Evolutionary conservation across 331 rosid species (phyloP).

Genomic region (Quercus lobata): DNA sequence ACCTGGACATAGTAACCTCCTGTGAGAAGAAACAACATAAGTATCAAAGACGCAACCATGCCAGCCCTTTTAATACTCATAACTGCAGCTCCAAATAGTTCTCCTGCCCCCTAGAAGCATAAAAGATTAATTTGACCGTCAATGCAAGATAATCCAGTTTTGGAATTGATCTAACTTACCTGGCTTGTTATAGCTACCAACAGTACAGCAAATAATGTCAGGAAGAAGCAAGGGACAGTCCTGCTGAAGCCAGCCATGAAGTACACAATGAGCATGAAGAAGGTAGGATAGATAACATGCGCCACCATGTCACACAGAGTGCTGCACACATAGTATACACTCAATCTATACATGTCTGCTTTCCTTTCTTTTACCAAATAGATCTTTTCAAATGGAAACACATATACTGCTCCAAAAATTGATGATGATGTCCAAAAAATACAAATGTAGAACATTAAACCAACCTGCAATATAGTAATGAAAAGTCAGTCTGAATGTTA

Average conservation of each 20-base stretch:
- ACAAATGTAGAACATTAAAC: slow-evolving; percentile 79
- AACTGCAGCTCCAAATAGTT: slow-evolving; percentile 83
- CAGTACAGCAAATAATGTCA: slow-evolving; percentile 53
- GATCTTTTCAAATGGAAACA: slow-evolving; percentile 74
- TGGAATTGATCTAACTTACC: slow-evolving; percentile 38
- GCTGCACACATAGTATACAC: slow-evolving; percentile 84
- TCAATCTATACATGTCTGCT: slow-evolving; percentile 85
- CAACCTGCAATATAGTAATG: slow-evolving; percentile 50
- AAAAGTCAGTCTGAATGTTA: background rate
- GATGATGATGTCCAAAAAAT: slow-evolving; percentile 93
- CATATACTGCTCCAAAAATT: slow-evolving; percentile 82
- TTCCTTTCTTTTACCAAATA: slow-evolving; percentile 80
- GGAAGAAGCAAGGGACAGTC: slow-evolving; percentile 65
- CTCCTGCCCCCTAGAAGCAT: slow-evolving; percentile 78
- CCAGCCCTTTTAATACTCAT: slow-evolving; percentile 85
- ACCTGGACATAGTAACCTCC: slow-evolving; percentile 97
- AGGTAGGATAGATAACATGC: slow-evolving; percentile 74
- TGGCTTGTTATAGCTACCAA: slow-evolving; percentile 85
- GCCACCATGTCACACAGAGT: slow-evolving; percentile 90
- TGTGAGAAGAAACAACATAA: slow-evolving; percentile 84
- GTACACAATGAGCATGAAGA: slow-evolving; percentile 71
- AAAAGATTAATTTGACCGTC: background rate
- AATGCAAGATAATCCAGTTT: background rate
- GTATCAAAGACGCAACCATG: slow-evolving; percentile 72
- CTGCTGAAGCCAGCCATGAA: slow-evolving; percentile 89